Evolutionary conservation across 257 asterid species (phyloP), one percentile per base, ranked within the genome.

Genomic region (Nicotiana obtusifolia): DNA sequence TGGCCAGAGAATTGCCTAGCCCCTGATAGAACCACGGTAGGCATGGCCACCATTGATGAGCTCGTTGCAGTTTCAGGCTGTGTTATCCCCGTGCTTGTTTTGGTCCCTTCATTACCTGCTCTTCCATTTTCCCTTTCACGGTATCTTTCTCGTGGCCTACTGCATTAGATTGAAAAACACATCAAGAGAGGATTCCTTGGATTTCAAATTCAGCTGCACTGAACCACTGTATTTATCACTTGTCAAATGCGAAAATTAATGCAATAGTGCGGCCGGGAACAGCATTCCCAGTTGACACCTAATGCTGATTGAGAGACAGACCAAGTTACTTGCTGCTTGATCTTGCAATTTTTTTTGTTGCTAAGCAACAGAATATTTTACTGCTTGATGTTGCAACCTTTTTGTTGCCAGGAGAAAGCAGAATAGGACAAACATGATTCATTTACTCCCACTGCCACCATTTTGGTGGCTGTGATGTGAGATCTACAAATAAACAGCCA

Each of bases 61-160:
- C 80, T 81, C 5, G 93, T 37, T 47, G 71, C 28, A 41, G 85
- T 82, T 82, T 90, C 97, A 2, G 87, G 82, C 64, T 86, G 97
- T 10, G 68, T 76, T 62, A 81, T 76, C 31, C 93, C 91, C 44
- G 67, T 66, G 80, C 85, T 87, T 57, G 92, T 73, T 89, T 95
- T 92, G 91, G 68, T 85, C 81, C 90, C 91, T 79, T 92, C 97
- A 13, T 49, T 87, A 67, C 88, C 84, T 54, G 92, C 93, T 85
- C 94, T 84, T 76, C 93, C 89, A 57, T 85, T 92, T 81, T 92
- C 99, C 85, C 97, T 89, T 83, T 95, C 98, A 9, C 98, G 97
- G 84, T 88, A 92, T 85, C 97, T 93, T 19, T 92, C 97, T 33
- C 97, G 92, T 16, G 89, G 79, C 83, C 97, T 88, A 84, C 80